Evolutionary conservation across 1,284 basidiomycete genomes (phyloP).

Genomic region (Exobasidium rhododendri): DNA sequence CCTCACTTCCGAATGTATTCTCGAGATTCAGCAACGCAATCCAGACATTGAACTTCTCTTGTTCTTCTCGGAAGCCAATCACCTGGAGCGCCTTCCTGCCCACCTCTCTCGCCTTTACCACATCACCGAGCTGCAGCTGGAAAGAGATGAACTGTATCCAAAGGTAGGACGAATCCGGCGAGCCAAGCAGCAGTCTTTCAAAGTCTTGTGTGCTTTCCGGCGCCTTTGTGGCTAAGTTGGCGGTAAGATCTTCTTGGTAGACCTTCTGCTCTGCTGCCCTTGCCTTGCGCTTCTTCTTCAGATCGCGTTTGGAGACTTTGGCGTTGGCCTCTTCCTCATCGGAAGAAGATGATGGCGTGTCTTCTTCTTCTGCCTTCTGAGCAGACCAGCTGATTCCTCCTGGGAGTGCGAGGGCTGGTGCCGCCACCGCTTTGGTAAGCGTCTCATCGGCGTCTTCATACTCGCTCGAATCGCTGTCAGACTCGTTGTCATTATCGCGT

Average conservation of each 20-base stretch:
- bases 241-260: constrained; percentile 46
- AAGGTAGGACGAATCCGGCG: constrained; percentile 93
- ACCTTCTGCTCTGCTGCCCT: constrained; percentile 8
- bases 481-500: constrained; percentile 4
- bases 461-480: constrained; percentile 24
- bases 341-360: constrained; percentile 48
- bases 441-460: constrained; percentile 18
- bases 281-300: constrained; percentile 22
- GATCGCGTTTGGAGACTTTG: too few species aligned
- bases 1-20: constrained; percentile 76
- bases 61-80: constrained; percentile 93
- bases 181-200: constrained; percentile 87
- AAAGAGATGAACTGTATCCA: constrained; percentile 99
- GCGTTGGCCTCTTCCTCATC: constrained; percentile 56
- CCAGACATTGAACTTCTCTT: constrained; percentile 96
- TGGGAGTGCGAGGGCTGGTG: constrained; percentile 56
- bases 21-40: constrained; percentile 93
- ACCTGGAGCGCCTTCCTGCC: constrained; percentile 77
- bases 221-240: constrained; percentile 42
- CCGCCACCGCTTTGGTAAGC: constrained; percentile 6
- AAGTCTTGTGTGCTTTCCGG: constrained; percentile 92
- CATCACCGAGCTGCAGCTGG: constrained; percentile 88
- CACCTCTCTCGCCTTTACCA: constrained; percentile 86
- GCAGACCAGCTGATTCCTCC: constrained; percentile 62
- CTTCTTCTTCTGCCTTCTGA: constrained; percentile 39